Conservation (phyloP, 1,139 yeast genomes). For the Nakaseomyces uthaithaninus region DNA sequence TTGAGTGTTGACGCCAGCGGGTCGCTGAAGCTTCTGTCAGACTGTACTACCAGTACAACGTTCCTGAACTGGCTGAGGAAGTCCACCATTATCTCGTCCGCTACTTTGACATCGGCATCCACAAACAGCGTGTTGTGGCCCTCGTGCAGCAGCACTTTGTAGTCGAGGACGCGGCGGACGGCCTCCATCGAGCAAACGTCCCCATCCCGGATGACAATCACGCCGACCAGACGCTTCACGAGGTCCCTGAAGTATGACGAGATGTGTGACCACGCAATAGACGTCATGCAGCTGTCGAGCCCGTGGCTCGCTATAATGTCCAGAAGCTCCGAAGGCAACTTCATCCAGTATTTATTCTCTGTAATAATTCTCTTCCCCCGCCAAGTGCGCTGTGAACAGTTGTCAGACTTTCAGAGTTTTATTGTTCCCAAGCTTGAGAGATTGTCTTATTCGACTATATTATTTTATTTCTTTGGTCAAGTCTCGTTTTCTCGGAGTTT, state of each 20-base stretch:
- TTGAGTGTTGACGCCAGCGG: conserved; percentile 12
- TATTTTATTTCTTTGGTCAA: too few species aligned
- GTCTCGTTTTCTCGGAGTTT: too few species aligned
- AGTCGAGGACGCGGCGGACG: conserved; percentile 8
- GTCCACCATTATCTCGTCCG: neutral
- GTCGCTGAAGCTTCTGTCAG: conserved; percentile 16
- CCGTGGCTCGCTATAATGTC: conserved; percentile 15
- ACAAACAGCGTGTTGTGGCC: conserved; percentile 10
- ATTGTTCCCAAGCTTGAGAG: too few species aligned
- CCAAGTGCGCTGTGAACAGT: neutral
- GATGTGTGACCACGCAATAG: conserved; percentile 17
- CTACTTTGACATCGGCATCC: conserved; percentile 10
- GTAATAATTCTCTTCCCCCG: too few species aligned
- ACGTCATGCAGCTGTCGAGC: conserved; percentile 14
- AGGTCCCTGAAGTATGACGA: conserved; percentile 12
- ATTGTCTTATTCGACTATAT: too few species aligned
- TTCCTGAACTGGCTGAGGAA: conserved; percentile 11
- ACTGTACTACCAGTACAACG: conserved; percentile 13
- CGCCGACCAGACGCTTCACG: conserved; percentile 13
- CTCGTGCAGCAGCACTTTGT: conserved; percentile 10
- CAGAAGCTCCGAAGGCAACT: conserved; percentile 15
- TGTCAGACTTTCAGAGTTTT: neutral
- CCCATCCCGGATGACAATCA: conserved; percentile 15
- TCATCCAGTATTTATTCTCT: conserved; percentile 9
- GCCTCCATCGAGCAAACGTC: conserved; percentile 4